A percentile compares a stretch with the other conserved stretches of the same genome.
These are phyloP conservation scores for Hondaea fermentalgiana DNA, from an alignment of 108 stramenopile species.

Conservation along the genomic window DNA sequence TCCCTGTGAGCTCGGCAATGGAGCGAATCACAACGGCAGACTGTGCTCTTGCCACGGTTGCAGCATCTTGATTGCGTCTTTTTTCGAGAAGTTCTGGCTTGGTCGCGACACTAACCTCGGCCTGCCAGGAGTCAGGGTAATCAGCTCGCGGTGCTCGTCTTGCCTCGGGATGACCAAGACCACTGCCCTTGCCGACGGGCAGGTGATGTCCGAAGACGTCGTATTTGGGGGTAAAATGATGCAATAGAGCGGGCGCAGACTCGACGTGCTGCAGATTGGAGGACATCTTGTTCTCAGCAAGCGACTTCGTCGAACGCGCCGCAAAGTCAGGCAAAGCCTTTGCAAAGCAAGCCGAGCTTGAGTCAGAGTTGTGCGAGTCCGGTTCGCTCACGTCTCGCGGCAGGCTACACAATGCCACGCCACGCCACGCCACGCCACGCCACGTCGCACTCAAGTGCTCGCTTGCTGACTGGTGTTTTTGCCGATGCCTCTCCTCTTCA, in stretches of 20 bases:
- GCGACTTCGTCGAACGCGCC: too few species aligned
- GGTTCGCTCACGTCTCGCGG: too few species aligned
- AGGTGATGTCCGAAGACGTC: background rate
- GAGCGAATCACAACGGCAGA: background rate
- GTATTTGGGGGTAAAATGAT: background rate
- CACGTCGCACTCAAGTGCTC: too few species aligned
- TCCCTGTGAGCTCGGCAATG: background rate
- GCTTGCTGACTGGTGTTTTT: too few species aligned
- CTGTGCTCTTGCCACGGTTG: background rate
- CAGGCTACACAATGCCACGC: too few species aligned
- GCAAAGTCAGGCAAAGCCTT: too few species aligned
- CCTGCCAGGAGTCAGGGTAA: background rate
- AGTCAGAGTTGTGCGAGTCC: too few species aligned
- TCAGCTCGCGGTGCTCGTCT: background rate
- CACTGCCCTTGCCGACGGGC: background rate
- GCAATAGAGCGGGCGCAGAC: background rate
- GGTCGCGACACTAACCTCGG: background rate
- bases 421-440: too few species aligned
- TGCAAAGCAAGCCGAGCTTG: too few species aligned
- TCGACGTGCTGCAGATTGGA: background rate
- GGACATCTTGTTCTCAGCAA: too few species aligned
- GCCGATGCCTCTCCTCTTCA: too few species aligned
- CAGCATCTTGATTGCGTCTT: background rate
- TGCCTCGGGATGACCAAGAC: background rate
- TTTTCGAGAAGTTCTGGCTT: background rate